These are phyloP conservation scores for Plasmodium fragile DNA, from an alignment of 169 alveolate genomes.

Conservation along the genomic window DNA sequence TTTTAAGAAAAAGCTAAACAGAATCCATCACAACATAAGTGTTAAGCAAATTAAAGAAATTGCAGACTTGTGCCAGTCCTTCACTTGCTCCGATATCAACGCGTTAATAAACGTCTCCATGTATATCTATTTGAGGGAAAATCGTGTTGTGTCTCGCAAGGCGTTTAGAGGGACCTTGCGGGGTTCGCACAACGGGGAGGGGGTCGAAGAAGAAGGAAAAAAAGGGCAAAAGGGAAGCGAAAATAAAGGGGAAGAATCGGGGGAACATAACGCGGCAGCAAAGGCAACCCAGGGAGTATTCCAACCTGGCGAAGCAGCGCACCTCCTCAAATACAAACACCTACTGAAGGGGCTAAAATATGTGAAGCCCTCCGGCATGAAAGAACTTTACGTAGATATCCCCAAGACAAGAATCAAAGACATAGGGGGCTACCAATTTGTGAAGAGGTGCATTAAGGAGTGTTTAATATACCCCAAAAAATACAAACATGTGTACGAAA, in stretches of 20 bases:
- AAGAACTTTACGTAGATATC: slow-evolving; percentile 91
- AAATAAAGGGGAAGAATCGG: background rate
- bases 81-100: slow-evolving; percentile 90
- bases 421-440: slow-evolving; percentile 98
- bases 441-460: slow-evolving; percentile 93
- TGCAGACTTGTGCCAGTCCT: slow-evolving; percentile 87
- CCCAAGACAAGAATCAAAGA: slow-evolving; percentile 97
- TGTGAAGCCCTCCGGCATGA: slow-evolving; percentile 85
- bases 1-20: slow-evolving; percentile 79
- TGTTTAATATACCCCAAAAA: slow-evolving; percentile 98
- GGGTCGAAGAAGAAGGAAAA: background rate
- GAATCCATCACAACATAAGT: slow-evolving; percentile 78
- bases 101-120: slow-evolving; percentile 82
- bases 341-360: slow-evolving; percentile 73
- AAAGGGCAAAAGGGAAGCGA: background rate
- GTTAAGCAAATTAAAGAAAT: slow-evolving; percentile 75
- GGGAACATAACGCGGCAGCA: background rate
- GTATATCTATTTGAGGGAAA: slow-evolving; percentile 35
- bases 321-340: slow-evolving; percentile 46
- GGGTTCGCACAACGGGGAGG: background rate
- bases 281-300: background rate
- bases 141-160: slow-evolving; percentile 23
- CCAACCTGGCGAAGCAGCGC: background rate
- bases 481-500: slow-evolving; percentile 91
- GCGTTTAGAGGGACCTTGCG: slow-evolving; percentile 1